Percentiles rank a stretch among this genome's conserved stretches.
These are phyloP conservation scores for Jaltomata sinuosa DNA, from an alignment of 257 asterid species.

Conservation along the genomic window DNA sequence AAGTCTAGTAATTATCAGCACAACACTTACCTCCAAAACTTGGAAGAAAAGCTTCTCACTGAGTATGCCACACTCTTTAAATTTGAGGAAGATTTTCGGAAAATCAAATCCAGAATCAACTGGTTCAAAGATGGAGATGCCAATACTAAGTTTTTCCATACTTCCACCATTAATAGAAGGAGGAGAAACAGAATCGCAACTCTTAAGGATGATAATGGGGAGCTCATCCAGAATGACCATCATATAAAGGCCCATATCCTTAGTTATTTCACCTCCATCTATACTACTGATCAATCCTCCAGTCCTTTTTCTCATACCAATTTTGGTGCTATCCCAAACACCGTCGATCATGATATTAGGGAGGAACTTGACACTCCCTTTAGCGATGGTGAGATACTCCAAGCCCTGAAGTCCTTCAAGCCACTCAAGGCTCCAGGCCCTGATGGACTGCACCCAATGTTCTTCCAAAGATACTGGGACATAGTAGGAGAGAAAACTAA, in stretches of 20 bases:
- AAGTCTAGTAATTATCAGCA: too few species aligned
- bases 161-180: not conserved
- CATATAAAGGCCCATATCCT: not conserved
- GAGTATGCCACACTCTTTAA: not conserved
- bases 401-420: too few species aligned
- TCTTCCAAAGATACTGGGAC: too few species aligned
- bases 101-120: too few species aligned
- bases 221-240: not conserved
- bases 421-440: too few species aligned
- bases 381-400: too few species aligned
- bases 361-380: not conserved
- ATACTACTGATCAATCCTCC: not conserved
- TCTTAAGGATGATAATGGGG: not conserved
- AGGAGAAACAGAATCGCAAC: not conserved
- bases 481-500: too few species aligned
- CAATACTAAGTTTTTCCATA: not conserved
- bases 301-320: too few species aligned
- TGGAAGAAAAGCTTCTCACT: too few species aligned
- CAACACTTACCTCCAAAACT: too few species aligned
- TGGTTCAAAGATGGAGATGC: not conserved
- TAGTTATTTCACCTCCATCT: not conserved
- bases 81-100: too few species aligned
- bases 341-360: not conserved
- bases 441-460: too few species aligned
- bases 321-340: not conserved